Base-by-base conservation (phyloP, 108 stramenopile genomes). In the Pseudonitzschia delicatissima region DNA sequence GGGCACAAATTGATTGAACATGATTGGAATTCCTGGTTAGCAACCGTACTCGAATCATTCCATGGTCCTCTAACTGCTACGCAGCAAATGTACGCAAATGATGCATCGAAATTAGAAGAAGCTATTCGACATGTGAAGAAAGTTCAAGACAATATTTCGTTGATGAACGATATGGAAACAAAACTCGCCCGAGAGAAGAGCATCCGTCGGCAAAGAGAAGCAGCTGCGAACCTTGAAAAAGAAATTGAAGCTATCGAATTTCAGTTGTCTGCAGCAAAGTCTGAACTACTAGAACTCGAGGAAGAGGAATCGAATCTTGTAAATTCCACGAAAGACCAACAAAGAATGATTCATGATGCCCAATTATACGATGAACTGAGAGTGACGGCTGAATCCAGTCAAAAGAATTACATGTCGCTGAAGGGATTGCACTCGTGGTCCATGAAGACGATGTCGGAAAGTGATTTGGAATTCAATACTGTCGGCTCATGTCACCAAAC, bases 391-490 rank as follows among this genome's bases (percentile, higher is more conserved):
- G 77, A 82, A 58, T 60, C 44, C 11, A 50, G 69, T 27, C 78
- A 78, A 51, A 76, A 60, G 40, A 76, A 70, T 29, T 78, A 72
- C 65, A 65, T 82, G 32, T 77, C 79, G 11, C 44, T 80, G 20
- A 76, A 73, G 55, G 77, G 69, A 33, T 66, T 83, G 40, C 82
- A 83, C 35, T 77, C 73, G 32, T 83, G 82, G 82, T 44, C 73
- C 4, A 50, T 78, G 6, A 70, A 65, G 26, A 57, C 67, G 31
- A 59, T 77, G 11, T 64, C 32, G 49, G 69, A 74, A 21, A 55
- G 64, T 18, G 60, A 55, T 23, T 45, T 80, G 3, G 47, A 65
- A 52, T 40, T 83, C 47, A 42, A 68, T 6, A 73, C 77, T 23
- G 29, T 64, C 25, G 76, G 76, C 40, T 33, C 61, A 25, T 59